phyloP scores from a whole-genome alignment of 305 asterid genomes.

The Solanum aculeatissimum region DNA sequence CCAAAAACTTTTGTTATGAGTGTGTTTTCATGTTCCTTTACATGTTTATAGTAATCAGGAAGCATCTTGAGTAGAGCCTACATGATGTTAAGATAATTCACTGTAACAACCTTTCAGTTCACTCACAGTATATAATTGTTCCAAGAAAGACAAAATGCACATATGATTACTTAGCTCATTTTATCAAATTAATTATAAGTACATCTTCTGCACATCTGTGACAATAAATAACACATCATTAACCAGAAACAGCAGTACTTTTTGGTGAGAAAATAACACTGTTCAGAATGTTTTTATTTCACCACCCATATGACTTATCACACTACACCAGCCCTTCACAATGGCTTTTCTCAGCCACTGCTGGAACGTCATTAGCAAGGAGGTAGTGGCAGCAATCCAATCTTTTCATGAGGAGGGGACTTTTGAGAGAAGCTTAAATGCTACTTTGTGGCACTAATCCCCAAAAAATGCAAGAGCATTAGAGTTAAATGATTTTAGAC shows the following conservation, averaged over 20 bases:
- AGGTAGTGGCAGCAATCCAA: no score
- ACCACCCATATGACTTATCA: neutral
- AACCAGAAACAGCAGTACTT: neutral
- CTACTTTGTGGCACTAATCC: no score
- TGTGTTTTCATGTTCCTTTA: constrained; percentile 70
- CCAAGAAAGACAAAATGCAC: neutral
- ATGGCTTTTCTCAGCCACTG: no score
- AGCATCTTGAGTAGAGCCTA: constrained; percentile 80
- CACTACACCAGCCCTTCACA: no score
- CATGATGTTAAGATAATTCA: constrained; percentile 9
- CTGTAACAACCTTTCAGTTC: neutral
- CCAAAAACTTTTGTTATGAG: constrained; percentile 93
- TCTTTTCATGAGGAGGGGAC: no score
- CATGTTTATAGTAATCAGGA: constrained; percentile 75
- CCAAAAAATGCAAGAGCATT: no score
- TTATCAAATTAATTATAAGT: neutral
- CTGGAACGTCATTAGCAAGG: no score
- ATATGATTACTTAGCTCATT: neutral
- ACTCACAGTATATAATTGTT: neutral
- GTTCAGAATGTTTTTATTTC: neutral
- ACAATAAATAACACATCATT: neutral
- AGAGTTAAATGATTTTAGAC: no score
- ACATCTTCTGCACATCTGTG: neutral
- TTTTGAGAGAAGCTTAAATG: no score
- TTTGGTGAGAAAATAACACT: neutral